Conservation (phyloP, 495 filamentous ascomycete genomes). For the Penicillium egyptiacum region DNA sequence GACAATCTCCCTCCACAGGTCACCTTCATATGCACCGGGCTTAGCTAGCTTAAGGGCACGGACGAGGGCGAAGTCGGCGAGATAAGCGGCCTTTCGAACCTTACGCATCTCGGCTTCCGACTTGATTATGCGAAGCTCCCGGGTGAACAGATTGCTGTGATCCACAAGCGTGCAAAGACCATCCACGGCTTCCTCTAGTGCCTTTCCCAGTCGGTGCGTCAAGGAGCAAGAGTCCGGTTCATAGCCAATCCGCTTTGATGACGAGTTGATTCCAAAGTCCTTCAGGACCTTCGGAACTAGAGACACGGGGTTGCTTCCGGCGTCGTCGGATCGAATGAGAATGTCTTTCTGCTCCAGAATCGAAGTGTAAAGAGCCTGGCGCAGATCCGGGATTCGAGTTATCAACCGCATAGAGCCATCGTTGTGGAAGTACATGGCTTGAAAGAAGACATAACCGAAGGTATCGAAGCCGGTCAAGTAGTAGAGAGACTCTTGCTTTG, state of each 20-base stretch:
- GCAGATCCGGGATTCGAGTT: constrained; percentile 26
- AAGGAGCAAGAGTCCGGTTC: constrained; percentile 26
- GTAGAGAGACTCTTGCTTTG: constrained; percentile 31
- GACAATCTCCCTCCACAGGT: constrained; percentile 27
- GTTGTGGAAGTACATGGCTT: constrained; percentile 29
- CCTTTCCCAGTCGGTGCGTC: constrained; percentile 22
- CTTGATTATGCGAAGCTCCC: constrained; percentile 27
- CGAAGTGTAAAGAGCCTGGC: constrained; percentile 28
- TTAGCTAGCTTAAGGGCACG: constrained; percentile 27
- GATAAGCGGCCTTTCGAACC: constrained; percentile 29
- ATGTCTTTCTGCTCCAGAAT: constrained; percentile 22
- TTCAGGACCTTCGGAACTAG: constrained; percentile 23
- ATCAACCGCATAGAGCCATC: constrained; percentile 26
- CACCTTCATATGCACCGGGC: constrained; percentile 27
- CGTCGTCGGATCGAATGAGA: constrained; percentile 27
- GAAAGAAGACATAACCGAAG: constrained; percentile 31
- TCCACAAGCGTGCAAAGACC: constrained; percentile 24
- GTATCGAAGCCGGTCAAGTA: constrained; percentile 30
- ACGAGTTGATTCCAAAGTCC: constrained; percentile 23
- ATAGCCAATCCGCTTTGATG: constrained; percentile 27
- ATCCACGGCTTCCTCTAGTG: constrained; percentile 19
- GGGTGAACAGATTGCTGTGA: constrained; percentile 23
- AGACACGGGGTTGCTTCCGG: constrained; percentile 25
- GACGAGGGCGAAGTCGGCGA: constrained; percentile 27
- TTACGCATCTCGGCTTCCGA: constrained; percentile 27